Conservation (phyloP, 345 rosid genomes). For the Sonneratia alba region DNA sequence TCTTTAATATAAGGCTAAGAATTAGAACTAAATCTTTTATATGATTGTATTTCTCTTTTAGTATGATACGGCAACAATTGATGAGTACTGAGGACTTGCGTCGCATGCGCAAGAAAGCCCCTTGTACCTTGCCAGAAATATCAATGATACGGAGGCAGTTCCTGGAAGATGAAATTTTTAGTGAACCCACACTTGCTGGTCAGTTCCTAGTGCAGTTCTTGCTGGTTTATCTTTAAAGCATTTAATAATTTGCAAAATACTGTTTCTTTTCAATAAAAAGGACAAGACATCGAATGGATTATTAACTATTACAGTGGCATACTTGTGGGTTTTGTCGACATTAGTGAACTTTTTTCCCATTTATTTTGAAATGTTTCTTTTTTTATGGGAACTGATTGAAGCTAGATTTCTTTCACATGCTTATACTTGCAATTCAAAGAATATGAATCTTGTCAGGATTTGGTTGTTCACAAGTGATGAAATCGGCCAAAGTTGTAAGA, state of each 20-base stretch:
- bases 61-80: constrained; percentile 81
- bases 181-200: constrained; percentile 65
- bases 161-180: constrained; percentile 63
- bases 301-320: not conserved
- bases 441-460: no score
- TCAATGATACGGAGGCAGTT: constrained; percentile 71
- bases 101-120: constrained; percentile 94
- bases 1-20: not conserved
- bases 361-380: not conserved
- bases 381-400: not conserved
- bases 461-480: no score
- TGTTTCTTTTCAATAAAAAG: not conserved
- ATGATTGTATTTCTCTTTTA: constrained; percentile 24
- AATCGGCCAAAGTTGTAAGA: not conserved
- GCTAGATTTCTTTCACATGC: not conserved
- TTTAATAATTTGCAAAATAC: not conserved
- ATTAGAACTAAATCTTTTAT: not conserved
- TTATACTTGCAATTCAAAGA: no score
- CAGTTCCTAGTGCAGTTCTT: constrained; percentile 31
- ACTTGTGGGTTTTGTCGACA: not conserved
- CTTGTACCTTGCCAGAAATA: constrained; percentile 85
- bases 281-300: not conserved
- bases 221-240: not conserved
- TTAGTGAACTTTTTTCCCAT: not conserved
- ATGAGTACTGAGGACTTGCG: constrained; percentile 83